Evolutionary conservation across 495 filamentous ascomycete species (phyloP), one percentile per base, ranked within the genome.

Genomic region (Hypoxylon fuscum): DNA sequence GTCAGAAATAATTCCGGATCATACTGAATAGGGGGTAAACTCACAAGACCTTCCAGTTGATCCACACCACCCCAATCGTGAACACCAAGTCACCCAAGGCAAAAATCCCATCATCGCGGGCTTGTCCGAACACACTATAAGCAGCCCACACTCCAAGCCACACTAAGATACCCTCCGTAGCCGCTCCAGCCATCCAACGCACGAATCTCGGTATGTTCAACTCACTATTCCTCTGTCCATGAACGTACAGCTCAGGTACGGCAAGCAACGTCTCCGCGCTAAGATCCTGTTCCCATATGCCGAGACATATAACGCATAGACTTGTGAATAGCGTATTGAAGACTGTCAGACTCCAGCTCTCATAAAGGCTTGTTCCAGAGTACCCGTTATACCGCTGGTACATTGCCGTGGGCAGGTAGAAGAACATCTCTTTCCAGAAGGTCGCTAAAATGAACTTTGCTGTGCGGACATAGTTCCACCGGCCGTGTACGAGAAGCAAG

Each of bases 311-410:
- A 34, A 96, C 91, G 22, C 89, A 86, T 8, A 97, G 81, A 22
- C 91, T 95, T 14, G 93, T 97, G 75, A 97, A 97, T 1, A 96
- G 80, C 7, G 90, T 91, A 70, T 97, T 97, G 80, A 96, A 95
- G 78, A 95, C 90, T 59, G 89, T 91, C 68, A 97, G 73, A 54
- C 85, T 87, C 85, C 89, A 92, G 2, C 86, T 84, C 76, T 97
- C 93, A 75, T 92, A 96, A 21, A 97, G 79, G 66, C 87, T 90
- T 11, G 93, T 96, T 9, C 93, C 93, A 0, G 90, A 95, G 71
- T 94, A 96, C 21, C 93, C 92, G 53, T 87, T 90, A 75, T 83
- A 92, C 43, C 87, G 87, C 74, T 96, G 92, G 67, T 88, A 96
- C 29, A 94, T 83, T 5, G 93, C 92, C 74, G 96, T 92, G 1